Evolutionary conservation across 352 stramenopile species (phyloP).

Genomic region (Phytopythium boreale): DNA sequence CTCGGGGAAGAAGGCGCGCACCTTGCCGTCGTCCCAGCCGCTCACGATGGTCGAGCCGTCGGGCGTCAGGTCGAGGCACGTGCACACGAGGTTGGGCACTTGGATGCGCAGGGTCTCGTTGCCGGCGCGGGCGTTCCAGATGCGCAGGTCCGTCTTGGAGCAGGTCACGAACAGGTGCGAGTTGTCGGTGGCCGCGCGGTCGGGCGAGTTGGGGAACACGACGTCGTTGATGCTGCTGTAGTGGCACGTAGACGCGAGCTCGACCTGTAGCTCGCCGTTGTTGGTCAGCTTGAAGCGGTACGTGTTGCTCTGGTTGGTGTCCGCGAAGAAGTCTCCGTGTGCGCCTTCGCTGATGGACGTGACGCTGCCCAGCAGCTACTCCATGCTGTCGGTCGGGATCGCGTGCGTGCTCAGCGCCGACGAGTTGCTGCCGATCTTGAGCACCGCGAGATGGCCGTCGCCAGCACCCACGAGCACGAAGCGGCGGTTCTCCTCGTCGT

Average conservation of each 20-base stretch:
- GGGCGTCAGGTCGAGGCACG: slow-evolving; percentile 89
- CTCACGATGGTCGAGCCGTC: slow-evolving; percentile 91
- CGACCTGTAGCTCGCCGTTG: slow-evolving; percentile 33
- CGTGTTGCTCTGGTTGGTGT: slow-evolving; percentile 94
- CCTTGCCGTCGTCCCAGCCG: slow-evolving; percentile 96
- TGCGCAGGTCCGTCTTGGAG: slow-evolving; percentile 92
- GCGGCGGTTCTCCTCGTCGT: slow-evolving; percentile 85
- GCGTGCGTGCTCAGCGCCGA: slow-evolving; percentile 61
- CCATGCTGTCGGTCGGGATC: slow-evolving; percentile 62
- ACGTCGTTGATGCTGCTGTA: slow-evolving; percentile 92
- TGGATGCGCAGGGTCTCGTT: slow-evolving; percentile 96
- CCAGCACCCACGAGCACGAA: slow-evolving; percentile 89
- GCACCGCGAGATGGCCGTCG: slow-evolving; percentile 86
- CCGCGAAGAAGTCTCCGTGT: slow-evolving; percentile 86
- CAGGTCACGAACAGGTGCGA: slow-evolving; percentile 95
- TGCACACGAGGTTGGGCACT: slow-evolving; percentile 96
- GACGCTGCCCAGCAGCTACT: slow-evolving; percentile 89
- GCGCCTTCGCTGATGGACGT: slow-evolving; percentile 89
- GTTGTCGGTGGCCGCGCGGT: slow-evolving; percentile 66
- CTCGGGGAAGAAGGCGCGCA: slow-evolving; percentile 96
- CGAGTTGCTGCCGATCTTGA: slow-evolving; percentile 37
- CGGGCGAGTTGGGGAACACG: slow-evolving; percentile 80
- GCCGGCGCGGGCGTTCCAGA: slow-evolving; percentile 92
- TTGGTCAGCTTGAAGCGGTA: slow-evolving; percentile 84
- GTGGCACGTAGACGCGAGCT: slow-evolving; percentile 90